A percentile compares a stretch with the other conserved stretches of the same genome.
These are phyloP conservation scores for Thalassiosira mediterranea DNA, from an alignment of 352 stramenopile species.

Conservation along the genomic window DNA sequence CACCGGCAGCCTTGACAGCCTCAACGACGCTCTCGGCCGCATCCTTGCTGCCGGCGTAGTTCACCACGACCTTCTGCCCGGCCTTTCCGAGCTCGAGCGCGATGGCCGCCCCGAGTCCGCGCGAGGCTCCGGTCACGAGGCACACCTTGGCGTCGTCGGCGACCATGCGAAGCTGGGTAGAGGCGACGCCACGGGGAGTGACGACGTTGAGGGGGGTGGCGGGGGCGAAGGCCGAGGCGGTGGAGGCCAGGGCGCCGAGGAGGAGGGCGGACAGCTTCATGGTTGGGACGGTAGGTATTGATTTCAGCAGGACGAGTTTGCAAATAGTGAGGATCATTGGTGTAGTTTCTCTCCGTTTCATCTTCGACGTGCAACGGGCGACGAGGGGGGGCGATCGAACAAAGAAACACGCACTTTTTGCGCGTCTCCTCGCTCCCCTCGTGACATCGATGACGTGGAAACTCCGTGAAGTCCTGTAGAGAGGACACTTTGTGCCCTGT, in stretches of 20 bases:
- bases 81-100: conserved; percentile 82
- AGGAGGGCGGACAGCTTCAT: conserved; percentile 52
- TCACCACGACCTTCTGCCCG: conserved; percentile 85
- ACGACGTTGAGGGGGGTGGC: conserved; percentile 41
- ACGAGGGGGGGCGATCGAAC: too few species aligned
- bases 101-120: conserved; percentile 84
- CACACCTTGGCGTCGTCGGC: conserved; percentile 78
- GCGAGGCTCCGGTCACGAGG: conserved; percentile 80
- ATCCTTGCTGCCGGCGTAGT: conserved; percentile 82
- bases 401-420: too few species aligned
- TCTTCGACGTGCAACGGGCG: too few species aligned
- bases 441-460: too few species aligned
- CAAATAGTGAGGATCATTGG: too few species aligned
- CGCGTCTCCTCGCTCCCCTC: too few species aligned
- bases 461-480: too few species aligned
- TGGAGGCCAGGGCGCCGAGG: conserved; percentile 29
- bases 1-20: conserved; percentile 75
- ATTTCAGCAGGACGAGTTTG: too few species aligned
- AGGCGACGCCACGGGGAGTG: conserved; percentile 12
- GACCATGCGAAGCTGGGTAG: conserved; percentile 67
- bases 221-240: conserved; percentile 39
- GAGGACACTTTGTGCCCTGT: too few species aligned
- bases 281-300: conserved; percentile 11
- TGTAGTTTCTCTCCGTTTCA: too few species aligned
- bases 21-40: conserved; percentile 80